phyloP scores from a whole-genome alignment of 306 rosid genomes.

The Geum urbanum region DNA sequence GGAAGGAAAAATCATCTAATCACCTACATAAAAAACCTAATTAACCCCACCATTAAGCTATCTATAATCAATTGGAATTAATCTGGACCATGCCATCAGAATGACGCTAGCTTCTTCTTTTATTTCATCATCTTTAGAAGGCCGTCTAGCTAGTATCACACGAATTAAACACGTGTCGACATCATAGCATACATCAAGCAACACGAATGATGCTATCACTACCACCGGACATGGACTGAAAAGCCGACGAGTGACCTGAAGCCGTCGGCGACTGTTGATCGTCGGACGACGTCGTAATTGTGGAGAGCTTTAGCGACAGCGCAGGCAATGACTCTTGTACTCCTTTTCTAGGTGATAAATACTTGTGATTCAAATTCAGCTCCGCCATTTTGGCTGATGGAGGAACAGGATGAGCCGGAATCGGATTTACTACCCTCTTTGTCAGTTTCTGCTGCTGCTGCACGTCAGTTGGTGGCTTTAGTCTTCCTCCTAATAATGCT shows the following conservation, averaged over 20 bases:
- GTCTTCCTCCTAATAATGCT: not conserved
- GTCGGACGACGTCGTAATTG: slow-evolving; percentile 24
- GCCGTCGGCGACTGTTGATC: slow-evolving; percentile 33
- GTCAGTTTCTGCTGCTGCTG: slow-evolving; percentile 4
- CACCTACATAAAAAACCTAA: slow-evolving; percentile 24
- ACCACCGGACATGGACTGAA: slow-evolving; percentile 55
- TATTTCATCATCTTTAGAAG: not conserved
- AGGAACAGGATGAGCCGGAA: slow-evolving; percentile 56
- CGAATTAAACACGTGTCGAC: not conserved
- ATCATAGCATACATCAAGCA: slow-evolving; percentile 36
- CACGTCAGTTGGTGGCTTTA: not conserved
- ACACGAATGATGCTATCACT: slow-evolving; percentile 67
- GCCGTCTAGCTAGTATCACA: slow-evolving; percentile 8
- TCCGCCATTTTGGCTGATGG: slow-evolving; percentile 68
- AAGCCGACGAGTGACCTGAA: slow-evolving; percentile 43
- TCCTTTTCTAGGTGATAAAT: slow-evolving; percentile 13
- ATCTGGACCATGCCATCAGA: not conserved
- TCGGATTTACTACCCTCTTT: slow-evolving; percentile 54
- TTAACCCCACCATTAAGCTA: slow-evolving; percentile 18
- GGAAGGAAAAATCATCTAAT: slow-evolving; percentile 35
- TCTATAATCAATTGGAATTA: not conserved
- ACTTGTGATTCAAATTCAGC: slow-evolving; percentile 48
- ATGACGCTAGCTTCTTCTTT: not conserved
- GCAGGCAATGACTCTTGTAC: slow-evolving; percentile 32
- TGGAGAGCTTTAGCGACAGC: slow-evolving; percentile 43